Evolutionary conservation across 768 basidiomycete genomes (phyloP).

Genomic region (Melanogaster broomeanus): DNA sequence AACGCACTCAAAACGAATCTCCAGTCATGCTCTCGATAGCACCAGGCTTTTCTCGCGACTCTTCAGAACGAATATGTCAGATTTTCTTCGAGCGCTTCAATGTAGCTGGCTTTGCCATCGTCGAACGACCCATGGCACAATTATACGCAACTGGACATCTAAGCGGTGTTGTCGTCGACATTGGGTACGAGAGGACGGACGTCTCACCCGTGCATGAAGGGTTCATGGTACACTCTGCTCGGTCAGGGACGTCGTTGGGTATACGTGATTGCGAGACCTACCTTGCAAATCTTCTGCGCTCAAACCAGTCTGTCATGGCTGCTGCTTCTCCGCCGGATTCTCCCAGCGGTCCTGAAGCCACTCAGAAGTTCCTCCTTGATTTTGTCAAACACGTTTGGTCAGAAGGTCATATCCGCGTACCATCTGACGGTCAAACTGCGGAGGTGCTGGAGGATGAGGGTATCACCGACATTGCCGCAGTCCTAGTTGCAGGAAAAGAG

Average conservation of each 20-base stretch:
- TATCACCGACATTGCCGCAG: slow-evolving; percentile 86
- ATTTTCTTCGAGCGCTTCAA: slow-evolving; percentile 94
- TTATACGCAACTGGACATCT: slow-evolving; percentile 75
- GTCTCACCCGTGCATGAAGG: slow-evolving; percentile 80
- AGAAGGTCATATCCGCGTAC: slow-evolving; percentile 70
- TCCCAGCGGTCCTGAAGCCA: slow-evolving; percentile 45
- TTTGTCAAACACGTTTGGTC: slow-evolving; percentile 65
- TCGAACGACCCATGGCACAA: slow-evolving; percentile 84
- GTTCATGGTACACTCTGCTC: slow-evolving; percentile 55
- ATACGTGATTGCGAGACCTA: slow-evolving; percentile 72
- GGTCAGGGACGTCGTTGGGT: slow-evolving; percentile 63
- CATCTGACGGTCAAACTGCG: slow-evolving; percentile 72
- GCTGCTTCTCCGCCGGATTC: slow-evolving; percentile 56
- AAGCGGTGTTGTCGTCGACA: slow-evolving; percentile 79
- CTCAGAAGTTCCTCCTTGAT: slow-evolving; percentile 56
- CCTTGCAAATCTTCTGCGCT: slow-evolving; percentile 70
- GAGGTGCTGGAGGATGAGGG: slow-evolving; percentile 74
- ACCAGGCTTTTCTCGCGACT: slow-evolving; percentile 61
- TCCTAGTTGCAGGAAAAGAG: slow-evolving; percentile 89
- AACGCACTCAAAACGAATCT: slow-evolving; percentile 85
- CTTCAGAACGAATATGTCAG: slow-evolving; percentile 75
- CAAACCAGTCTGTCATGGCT: slow-evolving; percentile 64
- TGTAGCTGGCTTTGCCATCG: slow-evolving; percentile 75
- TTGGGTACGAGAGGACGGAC: slow-evolving; percentile 75
- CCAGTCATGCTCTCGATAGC: slow-evolving; percentile 77